Evolutionary conservation across 2,329 filamentous ascomycete genomes (phyloP), one percentile per base, ranked within the genome.

Genomic region (Aspergillus persii): DNA sequence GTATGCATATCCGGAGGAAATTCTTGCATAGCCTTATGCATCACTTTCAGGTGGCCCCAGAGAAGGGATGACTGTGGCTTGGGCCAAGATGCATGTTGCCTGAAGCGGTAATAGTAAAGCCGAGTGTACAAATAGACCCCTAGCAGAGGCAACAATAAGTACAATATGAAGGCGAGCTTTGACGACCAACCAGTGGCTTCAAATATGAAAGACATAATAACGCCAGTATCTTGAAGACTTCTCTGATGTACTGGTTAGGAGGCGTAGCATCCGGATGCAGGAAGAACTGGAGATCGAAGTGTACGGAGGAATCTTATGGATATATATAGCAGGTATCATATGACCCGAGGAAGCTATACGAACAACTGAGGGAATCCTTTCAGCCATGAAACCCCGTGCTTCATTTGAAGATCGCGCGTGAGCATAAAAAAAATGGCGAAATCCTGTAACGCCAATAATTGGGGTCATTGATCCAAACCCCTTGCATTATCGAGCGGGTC

Each of bases 51-150:
- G 29, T 63, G 62, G 1, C 62, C 62, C 61, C 61, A 64, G 15
- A 61, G 15, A n/a, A 61, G 31, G 18, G 62, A 63, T 3, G 60
- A 53, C 7, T 55, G 52, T 15, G 62, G 60, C 53, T 63, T 60
- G 15, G 62, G 62, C 41, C 58, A 57, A 11, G 49, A 41, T 7
- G 54, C 57, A 57, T 60, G 58, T 48, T 62, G 60, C 23, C 57
- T 9, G 7, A 51, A 51, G 27, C 62, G 60, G 49, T 52, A 51
- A 51, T 61, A 51, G n/a, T 50, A 44, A 23, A 52, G 29, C 39
- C 47, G 39, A 9, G 26, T 8, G 18, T 50, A 50, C 8, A 61
- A 15, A 41, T 61, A 59, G 26, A 46, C 31, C 8, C 26, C 27
- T 3, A 56, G 12, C 2, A 58, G 33, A 18, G 59, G 56, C 3